These are phyloP conservation scores for Fusarium robinianum DNA, from an alignment of 2,329 filamentous ascomycete genomes.

Conservation along the genomic window DNA sequence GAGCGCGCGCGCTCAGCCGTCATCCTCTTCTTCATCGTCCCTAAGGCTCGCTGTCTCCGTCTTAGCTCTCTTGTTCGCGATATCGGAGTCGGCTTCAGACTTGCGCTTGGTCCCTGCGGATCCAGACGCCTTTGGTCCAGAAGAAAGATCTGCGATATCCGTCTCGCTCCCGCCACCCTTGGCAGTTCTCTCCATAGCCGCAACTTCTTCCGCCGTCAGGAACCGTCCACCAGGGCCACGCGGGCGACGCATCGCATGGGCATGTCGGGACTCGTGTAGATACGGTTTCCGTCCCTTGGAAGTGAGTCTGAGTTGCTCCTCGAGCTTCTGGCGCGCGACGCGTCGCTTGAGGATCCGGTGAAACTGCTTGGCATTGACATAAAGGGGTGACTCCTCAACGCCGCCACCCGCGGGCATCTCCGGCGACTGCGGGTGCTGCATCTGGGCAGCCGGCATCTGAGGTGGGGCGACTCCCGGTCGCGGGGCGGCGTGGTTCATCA, in stretches of 20 bases:
- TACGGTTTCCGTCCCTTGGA: constrained; percentile 97
- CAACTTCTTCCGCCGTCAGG: constrained; percentile 93
- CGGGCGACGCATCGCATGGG: constrained; percentile 95
- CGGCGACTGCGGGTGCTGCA: constrained; percentile 74
- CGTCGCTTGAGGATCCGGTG: constrained; percentile 94
- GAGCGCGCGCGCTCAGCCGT: constrained; percentile 42
- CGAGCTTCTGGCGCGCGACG: constrained; percentile 88
- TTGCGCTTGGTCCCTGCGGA: constrained; percentile 62
- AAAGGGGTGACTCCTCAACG: constrained; percentile 89
- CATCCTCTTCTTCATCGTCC: constrained; percentile 51
- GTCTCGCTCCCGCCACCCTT: constrained; percentile 48
- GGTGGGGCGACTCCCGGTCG: constrained; percentile 60
- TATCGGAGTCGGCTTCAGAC: constrained; percentile 54
- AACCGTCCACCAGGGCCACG: constrained; percentile 94
- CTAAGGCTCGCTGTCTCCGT: constrained; percentile 50
- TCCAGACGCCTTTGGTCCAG: constrained; percentile 32
- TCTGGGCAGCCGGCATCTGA: constrained; percentile 65
- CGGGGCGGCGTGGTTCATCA: constrained; percentile 69
- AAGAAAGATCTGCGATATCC: constrained; percentile 34
- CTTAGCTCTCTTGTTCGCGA: constrained; percentile 61
- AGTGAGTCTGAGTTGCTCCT: constrained; percentile 88
- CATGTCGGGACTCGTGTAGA: constrained; percentile 94
- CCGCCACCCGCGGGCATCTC: constrained; percentile 73
- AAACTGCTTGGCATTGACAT: constrained; percentile 99
- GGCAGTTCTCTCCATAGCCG: constrained; percentile 75